Evolutionary conservation across 139 green algal genomes (phyloP), one percentile per base, ranked within the genome.

Genomic region (Coelastrella sp.): DNA sequence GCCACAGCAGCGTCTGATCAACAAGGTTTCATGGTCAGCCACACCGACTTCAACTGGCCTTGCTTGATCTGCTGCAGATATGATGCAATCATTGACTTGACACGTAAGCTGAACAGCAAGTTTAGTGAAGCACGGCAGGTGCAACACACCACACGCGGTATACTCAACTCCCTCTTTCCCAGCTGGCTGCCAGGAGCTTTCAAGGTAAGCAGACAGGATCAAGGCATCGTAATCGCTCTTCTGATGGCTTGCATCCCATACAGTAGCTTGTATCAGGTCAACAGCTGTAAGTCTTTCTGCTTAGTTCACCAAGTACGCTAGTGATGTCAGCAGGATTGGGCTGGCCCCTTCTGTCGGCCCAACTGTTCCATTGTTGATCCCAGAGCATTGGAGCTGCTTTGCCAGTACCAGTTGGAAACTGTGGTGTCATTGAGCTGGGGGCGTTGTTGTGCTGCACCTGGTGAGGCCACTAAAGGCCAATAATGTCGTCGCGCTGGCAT

Each of bases 21-120:
- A 49, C 35, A 49, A 1, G 35, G 3, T 49, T 49, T 1, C 35
- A 49, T 49, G 35, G 1, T 49, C 35, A 49, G 35, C 35, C 35
- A 49, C 35, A 49, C 35, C 35, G 35, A 3, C 35, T 49, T 49
- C 35, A 49, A 49, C 35, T 5, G 35, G 35, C 1, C 75, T 20
- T 6, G 1, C 3, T 49, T 49, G 35, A 49, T 49, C 81, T 35
- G 1, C 25, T 81, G 56, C 91, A 97, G 96, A 27, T 99, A 99
- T 90, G 92, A 93, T 7, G 97, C 84, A 56, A 98, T 99, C 91
- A 96, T 99, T n/a, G 95, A 97, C 72, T 88, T 99, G 0, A 99
- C 97, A 0, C 90, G 95, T 12, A 90, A 84, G 35, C 93, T 99
- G 0, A 99, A 98, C 92, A 74, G 73, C 79, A 96, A 91, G 66